A percentile compares a stretch with the other conserved stretches of the same genome.
Conservation (phyloP, 169 alveolate genomes). For the Eimeria sp. region DNA sequence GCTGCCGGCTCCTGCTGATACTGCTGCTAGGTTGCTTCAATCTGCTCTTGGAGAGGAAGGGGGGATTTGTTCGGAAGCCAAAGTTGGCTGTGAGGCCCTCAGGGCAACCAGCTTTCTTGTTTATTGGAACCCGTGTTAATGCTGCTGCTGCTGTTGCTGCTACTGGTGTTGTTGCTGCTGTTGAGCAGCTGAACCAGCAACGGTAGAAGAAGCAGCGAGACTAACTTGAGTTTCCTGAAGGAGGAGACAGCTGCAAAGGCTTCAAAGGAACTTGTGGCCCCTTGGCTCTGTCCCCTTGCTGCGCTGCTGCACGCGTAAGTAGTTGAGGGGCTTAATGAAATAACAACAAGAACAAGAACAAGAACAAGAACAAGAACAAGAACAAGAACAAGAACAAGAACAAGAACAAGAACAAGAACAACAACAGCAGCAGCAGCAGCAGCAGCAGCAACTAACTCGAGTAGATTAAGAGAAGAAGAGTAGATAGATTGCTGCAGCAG, state of each 20-base stretch:
- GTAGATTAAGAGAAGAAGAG: no score
- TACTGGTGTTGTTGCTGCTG: not conserved
- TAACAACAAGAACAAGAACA: not conserved
- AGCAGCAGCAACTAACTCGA: no score
- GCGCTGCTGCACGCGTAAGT: no score
- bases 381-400: not conserved
- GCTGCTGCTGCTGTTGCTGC: not conserved
- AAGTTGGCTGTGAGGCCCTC: not conserved
- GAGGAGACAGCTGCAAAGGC: not conserved
- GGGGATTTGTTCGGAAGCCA: not conserved
- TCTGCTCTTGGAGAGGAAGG: no score
- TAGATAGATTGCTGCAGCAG: no score
- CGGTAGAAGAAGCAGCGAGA: no score
- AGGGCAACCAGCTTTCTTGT: not conserved
- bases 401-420: not conserved
- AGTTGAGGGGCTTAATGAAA: no score
- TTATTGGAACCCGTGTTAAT: not conserved
- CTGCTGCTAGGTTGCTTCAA: not conserved
- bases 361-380: not conserved
- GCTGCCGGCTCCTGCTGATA: not conserved
- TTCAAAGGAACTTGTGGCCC: not conserved
- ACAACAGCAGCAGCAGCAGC: no score
- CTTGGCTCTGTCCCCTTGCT: no score
- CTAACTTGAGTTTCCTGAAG: not conserved
- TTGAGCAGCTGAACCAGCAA: not conserved